These are phyloP conservation scores for Dinochytrium kinnereticum DNA, from an alignment of 371 early-diverging fungal species.

Conservation along the genomic window DNA sequence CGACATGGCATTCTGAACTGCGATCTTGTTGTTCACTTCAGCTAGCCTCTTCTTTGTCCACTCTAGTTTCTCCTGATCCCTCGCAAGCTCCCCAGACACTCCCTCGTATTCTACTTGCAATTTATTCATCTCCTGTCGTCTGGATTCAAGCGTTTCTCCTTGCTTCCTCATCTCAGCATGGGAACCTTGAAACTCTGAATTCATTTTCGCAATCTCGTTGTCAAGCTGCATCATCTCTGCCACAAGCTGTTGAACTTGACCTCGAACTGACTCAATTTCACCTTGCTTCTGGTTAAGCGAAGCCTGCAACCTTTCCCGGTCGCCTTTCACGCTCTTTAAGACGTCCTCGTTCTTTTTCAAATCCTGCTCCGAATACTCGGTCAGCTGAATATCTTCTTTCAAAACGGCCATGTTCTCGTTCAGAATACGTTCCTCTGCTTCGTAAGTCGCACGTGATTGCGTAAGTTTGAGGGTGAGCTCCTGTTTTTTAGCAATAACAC, in stretches of 20 bases:
- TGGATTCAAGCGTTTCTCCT: slow-evolving; percentile 36
- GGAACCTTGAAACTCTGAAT: slow-evolving; percentile 29
- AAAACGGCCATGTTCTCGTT: slow-evolving; percentile 37
- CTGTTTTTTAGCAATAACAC: slow-evolving; percentile 43
- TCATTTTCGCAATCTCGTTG: slow-evolving; percentile 28
- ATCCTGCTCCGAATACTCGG: slow-evolving; percentile 30
- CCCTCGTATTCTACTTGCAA: slow-evolving; percentile 43
- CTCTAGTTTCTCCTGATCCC: slow-evolving; percentile 7
- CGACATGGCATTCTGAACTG: slow-evolving; percentile 28
- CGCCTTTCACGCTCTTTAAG: slow-evolving; percentile 29
- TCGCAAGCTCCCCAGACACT: slow-evolving; percentile 30
- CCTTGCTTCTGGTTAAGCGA: slow-evolving; percentile 24
- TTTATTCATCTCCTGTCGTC: slow-evolving; percentile 30
- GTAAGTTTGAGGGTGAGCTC: slow-evolving; percentile 46
- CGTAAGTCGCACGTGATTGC: slow-evolving; percentile 45
- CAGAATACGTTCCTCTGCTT: slow-evolving; percentile 44
- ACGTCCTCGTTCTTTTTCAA: slow-evolving; percentile 37
- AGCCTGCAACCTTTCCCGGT: slow-evolving; percentile 31
- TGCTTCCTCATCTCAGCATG: slow-evolving; percentile 43
- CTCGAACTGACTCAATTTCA: slow-evolving; percentile 16
- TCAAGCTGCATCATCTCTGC: slow-evolving; percentile 31
- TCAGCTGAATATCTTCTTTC: slow-evolving; percentile 36
- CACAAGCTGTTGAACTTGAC: slow-evolving; percentile 15
- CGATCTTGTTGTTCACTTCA: slow-evolving; percentile 9
- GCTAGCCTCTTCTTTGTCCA: background rate